Base-by-base conservation (phyloP, 2,329 filamentous ascomycete genomes). In the Colletotrichum endophyticum region DNA sequence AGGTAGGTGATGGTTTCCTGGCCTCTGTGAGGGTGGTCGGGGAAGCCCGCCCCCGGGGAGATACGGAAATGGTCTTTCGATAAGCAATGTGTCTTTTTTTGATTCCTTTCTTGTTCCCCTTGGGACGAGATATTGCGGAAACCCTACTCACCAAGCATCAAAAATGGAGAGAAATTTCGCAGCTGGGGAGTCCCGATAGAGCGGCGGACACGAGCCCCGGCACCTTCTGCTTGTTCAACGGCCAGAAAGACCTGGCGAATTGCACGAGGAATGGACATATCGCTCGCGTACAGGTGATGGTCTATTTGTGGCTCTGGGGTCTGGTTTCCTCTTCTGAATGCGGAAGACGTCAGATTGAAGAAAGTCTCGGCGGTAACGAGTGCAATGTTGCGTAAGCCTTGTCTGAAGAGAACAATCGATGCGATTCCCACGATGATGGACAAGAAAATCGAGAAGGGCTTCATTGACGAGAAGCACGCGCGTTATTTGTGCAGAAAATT, bases 1-100 rank as follows among this genome's bases (percentile, higher is more conserved):
- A 99, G 89, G 84, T 98, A 98, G 1, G 96, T 98, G 83, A 98
- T 97, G 19, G 91, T 91, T 80, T 98, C 95, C 85, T 98, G 95
- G 53, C 96, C 96, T 53, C 95, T 91, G 83, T 92, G 90, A n/a
- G 91, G 90, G 81, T 98, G 96, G 83, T 98, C 96, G 1, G 96
- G 96, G 83, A 98, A 98, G 0, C 96, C 96, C 12, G 96, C 94
- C 75, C 95, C 95, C 3, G 93, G 92, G 70, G 92, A 91, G 80
- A 97, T 92, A 71, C 89, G 91, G 88, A 98, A 98, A 87, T 98
- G 95, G 83, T 99, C 96, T 28, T 30, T 30, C 91, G 80, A 98
- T 95, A 57, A 95, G 12, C 95, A 94, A 75, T 94, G 95, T 3
- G 93, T 80, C 96, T 44, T 44, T 44, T 19, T 19, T 19, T 39